Conservation (phyloP, 2,329 filamentous ascomycete species). For the Arthrobotrys pseudoclavata region DNA sequence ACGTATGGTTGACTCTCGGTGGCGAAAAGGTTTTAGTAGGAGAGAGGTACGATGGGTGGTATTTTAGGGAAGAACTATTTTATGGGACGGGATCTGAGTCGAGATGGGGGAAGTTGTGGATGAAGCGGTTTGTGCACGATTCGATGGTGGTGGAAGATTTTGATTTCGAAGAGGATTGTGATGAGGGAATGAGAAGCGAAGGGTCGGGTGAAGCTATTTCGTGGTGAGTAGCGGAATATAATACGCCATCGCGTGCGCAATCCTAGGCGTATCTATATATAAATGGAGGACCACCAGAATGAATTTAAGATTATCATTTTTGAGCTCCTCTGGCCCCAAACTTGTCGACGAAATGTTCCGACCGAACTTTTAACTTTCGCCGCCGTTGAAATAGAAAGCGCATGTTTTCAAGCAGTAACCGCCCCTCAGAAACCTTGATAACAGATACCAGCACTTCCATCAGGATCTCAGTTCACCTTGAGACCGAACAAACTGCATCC, state of each 20-base stretch:
- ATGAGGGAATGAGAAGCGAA: not conserved
- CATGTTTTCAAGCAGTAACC: not conserved
- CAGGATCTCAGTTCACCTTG: not conserved
- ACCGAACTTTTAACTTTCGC: not conserved
- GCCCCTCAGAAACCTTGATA: not conserved
- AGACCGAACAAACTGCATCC: not conserved
- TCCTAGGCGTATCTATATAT: too few relatives aligned
- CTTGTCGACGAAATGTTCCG: not conserved
- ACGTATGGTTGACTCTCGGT: conserved; percentile 30
- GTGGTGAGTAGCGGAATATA: not conserved
- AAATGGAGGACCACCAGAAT: too few relatives aligned
- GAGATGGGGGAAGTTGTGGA: conserved; percentile 21
- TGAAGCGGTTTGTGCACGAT: conserved; percentile 12
- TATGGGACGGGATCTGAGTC: conserved; percentile 22
- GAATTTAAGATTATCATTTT: too few relatives aligned
- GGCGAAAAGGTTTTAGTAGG: conserved; percentile 1
- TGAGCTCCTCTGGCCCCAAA: too few relatives aligned
- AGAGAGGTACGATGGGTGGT: conserved; percentile 41
- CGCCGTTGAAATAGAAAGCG: not conserved
- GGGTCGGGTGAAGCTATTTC: not conserved
- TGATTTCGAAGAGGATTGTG: not conserved
- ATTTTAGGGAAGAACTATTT: conserved; percentile 35
- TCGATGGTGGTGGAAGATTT: not conserved
- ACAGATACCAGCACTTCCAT: not conserved
- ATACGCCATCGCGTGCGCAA: too few relatives aligned